Evolutionary conservation across 495 filamentous ascomycete genomes (phyloP), one percentile per base, ranked within the genome.

Genomic region (Podospora conica): DNA sequence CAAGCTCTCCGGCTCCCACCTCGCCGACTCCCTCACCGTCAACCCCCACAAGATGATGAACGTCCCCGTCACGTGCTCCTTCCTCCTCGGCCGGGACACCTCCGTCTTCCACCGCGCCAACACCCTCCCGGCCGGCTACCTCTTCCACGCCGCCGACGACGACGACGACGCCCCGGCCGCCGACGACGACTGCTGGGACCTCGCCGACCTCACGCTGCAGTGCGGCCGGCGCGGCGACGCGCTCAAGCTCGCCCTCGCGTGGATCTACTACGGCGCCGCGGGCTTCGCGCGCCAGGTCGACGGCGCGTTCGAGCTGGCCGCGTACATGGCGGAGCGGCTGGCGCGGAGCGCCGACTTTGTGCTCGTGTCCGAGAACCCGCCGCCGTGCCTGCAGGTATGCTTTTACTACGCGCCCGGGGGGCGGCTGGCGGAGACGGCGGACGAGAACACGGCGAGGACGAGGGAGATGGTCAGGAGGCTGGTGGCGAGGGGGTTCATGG

Each of bases 21-120:
- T 86, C 18, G 95, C 92, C 9, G 82, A 96, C 78, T 91, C 86
- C 40, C 81, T 97, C 28, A 88, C 91, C 9, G 84, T 96, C 53
- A 96, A 96, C 75, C 93, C 95, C 66, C 94, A 98, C 77, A 97
- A 97, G 77, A 98, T 97, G 95, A 83, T 98, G 69, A 91, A 90
- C 53, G 91, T 91, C 9, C 94, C 94, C 0, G 76, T 95, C 40
- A 96, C 93, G 3, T 98, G 94, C 77, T 93, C 90, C 8, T 96
- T 96, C 80, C 84, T 98, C 9, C 83, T 98, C 11, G 89, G 86
- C 0, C 77, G 81, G 9, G 93, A 97, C 74, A 74, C 93, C 69
- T 78, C 84, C 31, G 78, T 88, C 31, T 96, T 97, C 71, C 88
- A 92, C 73, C 78, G 76, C 8, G 91, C 92, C 2, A 96, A 94